These are phyloP conservation scores for Prunus davidiana DNA, from an alignment of 306 rosid species.

Conservation along the genomic window DNA sequence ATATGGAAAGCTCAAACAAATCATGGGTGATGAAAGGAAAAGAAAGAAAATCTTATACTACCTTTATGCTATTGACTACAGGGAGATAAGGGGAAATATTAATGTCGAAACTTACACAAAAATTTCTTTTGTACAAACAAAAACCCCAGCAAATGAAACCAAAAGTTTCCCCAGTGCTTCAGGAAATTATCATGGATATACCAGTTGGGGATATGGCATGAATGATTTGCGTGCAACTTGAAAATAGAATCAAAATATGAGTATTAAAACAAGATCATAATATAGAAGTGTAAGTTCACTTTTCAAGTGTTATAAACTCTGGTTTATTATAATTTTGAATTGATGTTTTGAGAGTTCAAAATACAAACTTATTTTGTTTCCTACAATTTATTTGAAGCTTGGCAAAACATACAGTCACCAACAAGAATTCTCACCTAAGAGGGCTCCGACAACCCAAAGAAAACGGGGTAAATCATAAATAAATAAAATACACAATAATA, in stretches of 20 bases:
- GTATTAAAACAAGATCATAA: background rate
- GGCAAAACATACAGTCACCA: background rate
- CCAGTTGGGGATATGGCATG: background rate
- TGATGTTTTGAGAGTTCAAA: background rate
- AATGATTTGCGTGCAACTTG: background rate
- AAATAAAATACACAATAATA: background rate
- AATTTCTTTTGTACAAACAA: background rate
- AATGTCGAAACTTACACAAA: background rate
- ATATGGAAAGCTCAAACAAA: background rate
- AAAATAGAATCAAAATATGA: background rate
- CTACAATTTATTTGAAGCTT: background rate
- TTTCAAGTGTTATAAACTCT: background rate
- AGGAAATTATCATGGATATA: background rate
- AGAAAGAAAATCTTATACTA: background rate
- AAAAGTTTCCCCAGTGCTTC: too few species aligned
- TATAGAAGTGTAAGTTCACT: background rate
- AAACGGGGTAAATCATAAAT: background rate
- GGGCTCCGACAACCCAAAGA: background rate
- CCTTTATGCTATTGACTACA: background rate
- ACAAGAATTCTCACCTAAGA: background rate
- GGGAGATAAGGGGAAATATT: background rate
- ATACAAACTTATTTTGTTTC: background rate
- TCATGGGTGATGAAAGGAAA: background rate
- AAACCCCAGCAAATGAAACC: background rate
- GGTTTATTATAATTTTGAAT: background rate